Base-by-base conservation (phyloP, 1,284 basidiomycete species). In the Ganoderma sinense region DNA sequence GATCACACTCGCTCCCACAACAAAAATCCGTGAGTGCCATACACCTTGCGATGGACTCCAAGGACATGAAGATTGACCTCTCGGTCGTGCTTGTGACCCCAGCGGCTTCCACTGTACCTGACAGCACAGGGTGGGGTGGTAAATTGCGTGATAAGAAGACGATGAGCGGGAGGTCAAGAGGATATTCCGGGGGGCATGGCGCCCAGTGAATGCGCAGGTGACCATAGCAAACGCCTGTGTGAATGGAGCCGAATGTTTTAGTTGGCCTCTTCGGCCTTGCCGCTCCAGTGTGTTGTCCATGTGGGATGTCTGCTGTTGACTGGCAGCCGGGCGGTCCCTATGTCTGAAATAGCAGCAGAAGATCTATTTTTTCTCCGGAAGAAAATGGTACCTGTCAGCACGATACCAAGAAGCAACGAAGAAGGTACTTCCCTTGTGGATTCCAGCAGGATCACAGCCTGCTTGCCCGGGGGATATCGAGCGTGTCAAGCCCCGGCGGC, bases 61-160 rank as follows among this genome's bases (percentile, higher is more conserved):
- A 29, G 51, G 29, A 53, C 26, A 53, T 29, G 13, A 53, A 48
- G 20, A 20, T 48, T 23, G n/a, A 10, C n/a, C 51, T 53, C 14
- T 13, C 11, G 14, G 26, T 53, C 4, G 51, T 14, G 51, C 53
- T 36, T 62, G 53, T 58, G 61, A 67, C 61, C 66, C 29, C 13
- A 39, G 43, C 20, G 18, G 18, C 51, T 62, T 56, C 40, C 31
- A 39, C 16, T 23, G 66, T 67, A 58, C 66, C 66, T 63, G 66
- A 59, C 10, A 39, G 53, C 66, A 67, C 61, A 48, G 7, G 62
- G 39, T 60, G 61, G 39, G 6, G 48, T 7, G 20, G 18, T 60
- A 56, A 29, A 45, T 51, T 51, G 43, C 40, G 36, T 14, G 40
- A 55, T 40, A 40, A 65, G 55, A 58, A 41, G 41, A 36, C 53